Percentiles rank a stretch among this genome's conserved stretches.
Evolutionary conservation across 2,329 filamentous ascomycete genomes (phyloP).

Genomic region (Xylariales sp.): DNA sequence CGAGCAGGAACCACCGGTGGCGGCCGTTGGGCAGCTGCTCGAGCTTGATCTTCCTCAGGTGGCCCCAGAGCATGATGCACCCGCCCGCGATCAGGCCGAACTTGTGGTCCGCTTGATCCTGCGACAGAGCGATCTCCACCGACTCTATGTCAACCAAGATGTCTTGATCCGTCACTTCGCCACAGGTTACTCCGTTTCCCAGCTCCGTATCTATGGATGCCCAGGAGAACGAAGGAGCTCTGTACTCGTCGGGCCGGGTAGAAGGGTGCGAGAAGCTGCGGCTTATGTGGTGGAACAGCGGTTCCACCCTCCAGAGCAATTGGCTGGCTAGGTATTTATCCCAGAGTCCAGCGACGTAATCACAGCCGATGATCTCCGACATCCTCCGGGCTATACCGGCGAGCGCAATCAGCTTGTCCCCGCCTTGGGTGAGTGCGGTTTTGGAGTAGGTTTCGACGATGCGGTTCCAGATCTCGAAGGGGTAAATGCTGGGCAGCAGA

Average conservation of each 20-base stretch:
- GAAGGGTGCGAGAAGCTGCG: not conserved
- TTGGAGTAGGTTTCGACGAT: too few species aligned
- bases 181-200: not conserved
- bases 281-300: not conserved
- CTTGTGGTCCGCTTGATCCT: too few species aligned
- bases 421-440: too few species aligned
- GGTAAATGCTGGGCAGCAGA: too few species aligned
- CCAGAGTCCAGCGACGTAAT: not conserved
- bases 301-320: not conserved
- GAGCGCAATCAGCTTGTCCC: too few species aligned
- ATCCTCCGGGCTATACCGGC: not conserved
- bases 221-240: not conserved
- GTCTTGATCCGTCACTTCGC: not conserved
- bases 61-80: not conserved
- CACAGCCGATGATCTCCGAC: not conserved
- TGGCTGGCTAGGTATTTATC: not conserved
- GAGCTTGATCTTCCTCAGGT: not conserved
- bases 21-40: not conserved
- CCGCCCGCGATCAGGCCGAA: not conserved
- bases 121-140: not conserved
- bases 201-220: not conserved
- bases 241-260: not conserved
- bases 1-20: not conserved
- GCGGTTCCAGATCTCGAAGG: too few species aligned
- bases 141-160: not conserved